Percentiles rank a stretch among this genome's conserved stretches.
Evolutionary conservation across 225 moss, liverwort and hornwort species (phyloP).

Genomic region (Sphagnum contortum): DNA sequence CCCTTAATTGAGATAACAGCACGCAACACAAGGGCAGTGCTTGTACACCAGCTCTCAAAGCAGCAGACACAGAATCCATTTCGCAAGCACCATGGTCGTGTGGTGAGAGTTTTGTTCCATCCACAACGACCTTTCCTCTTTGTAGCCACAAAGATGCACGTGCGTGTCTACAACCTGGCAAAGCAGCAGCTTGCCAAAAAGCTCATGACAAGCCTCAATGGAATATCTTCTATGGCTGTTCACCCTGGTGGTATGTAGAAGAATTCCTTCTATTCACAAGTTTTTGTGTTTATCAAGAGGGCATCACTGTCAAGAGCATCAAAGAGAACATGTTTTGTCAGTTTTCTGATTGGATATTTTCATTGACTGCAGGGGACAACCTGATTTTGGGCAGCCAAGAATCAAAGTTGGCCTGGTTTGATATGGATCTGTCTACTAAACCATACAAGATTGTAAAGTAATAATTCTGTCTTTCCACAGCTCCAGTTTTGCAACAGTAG

Average conservation of each 20-base stretch:
- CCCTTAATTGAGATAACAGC: constrained; percentile 22
- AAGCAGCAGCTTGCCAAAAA: constrained; percentile 90
- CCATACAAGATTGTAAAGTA: constrained; percentile 86
- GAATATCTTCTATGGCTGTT: constrained; percentile 86
- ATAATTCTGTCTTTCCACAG: neutral
- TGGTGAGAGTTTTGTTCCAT: constrained; percentile 86
- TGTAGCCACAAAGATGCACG: constrained; percentile 95
- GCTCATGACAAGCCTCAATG: constrained; percentile 72
- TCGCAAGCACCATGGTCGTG: constrained; percentile 88
- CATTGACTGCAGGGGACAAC: constrained; percentile 69
- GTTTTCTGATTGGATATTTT: neutral
- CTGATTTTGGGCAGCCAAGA: constrained; percentile 91
- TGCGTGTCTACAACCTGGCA: constrained; percentile 81
- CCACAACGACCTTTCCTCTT: constrained; percentile 89
- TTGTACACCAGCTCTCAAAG: constrained; percentile 87
- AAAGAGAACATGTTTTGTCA: neutral
- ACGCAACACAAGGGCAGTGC: constrained; percentile 80
- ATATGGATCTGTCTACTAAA: constrained; percentile 97
- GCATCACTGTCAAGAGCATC: too few relatives aligned
- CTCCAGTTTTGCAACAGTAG: neutral
- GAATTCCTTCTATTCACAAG: neutral
- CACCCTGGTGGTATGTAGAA: constrained; percentile 71
- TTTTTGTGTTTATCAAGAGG: too few relatives aligned
- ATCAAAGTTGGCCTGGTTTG: constrained; percentile 94
- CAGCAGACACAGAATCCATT: constrained; percentile 92